Base-by-base conservation (phyloP, 2,329 filamentous ascomycete genomes). In the Colletotrichum kahawae region DNA sequence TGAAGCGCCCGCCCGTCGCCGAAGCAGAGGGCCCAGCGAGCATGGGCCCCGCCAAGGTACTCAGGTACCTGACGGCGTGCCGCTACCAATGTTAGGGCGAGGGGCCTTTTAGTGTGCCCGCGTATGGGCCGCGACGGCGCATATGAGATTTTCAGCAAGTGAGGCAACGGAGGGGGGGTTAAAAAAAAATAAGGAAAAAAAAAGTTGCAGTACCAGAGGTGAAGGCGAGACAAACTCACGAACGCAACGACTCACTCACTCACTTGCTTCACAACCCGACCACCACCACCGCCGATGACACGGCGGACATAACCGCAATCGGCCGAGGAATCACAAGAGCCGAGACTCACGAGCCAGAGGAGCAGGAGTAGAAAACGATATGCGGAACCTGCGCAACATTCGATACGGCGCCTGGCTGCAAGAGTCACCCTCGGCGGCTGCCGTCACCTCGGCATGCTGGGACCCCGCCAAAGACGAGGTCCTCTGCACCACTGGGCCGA, bases 301-400 rank as follows among this genome's bases (percentile, higher is more conserved):
- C 14, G 12, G 31, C 34, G 33, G 60, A 34, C 60, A 63, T 29
- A 63, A 63, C 31, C 14, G 29, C 31, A 21, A 51, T 65, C 62
- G 24, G 62, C 62, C 36, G 62, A 65, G 13, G 21, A 48, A 43
- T 60, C 57, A 18, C 31, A n/a, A 34, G 29, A 34, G 57, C 29
- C 57, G 34, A 67, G 59, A 62, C 21, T 72, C 62, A 57, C 14
- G 43, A 51, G 63, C 54, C 51, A 73, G 27, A 64, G 29, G 29
- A 29, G 29, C 29, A 29, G 18, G 38, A 43, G 43, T 21, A 27
- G 59, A 31, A 54, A 13, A 33, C 24, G 70, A 65, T 21, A 98
- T 98, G 96, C 93, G 95, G 82, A 98, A 98, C 84, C 90, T 98
- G 79, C 93, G 92, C 85, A 95, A 93, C 83, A 92, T 95, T 80